These are phyloP conservation scores for Penicillium hesseltinei DNA, from an alignment of 2,329 filamentous ascomycete genomes.

Conservation along the genomic window DNA sequence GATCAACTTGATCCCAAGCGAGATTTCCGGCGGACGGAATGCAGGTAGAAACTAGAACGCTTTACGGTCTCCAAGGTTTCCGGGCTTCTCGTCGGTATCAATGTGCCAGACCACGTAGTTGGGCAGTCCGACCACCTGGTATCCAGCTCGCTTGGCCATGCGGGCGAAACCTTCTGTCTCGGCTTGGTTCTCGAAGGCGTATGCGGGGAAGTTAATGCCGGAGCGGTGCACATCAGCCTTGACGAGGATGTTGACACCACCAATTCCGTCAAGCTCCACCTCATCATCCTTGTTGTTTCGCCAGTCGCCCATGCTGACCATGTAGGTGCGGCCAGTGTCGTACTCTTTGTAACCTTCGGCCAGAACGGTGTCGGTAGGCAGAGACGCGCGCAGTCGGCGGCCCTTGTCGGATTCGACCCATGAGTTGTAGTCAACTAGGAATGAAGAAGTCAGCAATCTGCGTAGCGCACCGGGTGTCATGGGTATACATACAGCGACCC, in stretches of 20 bases:
- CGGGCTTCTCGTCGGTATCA: conserved; percentile 90
- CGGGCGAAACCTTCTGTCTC: conserved; percentile 98
- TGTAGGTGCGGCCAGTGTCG: conserved; percentile 83
- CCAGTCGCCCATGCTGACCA: conserved; percentile 91
- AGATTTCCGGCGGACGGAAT: conserved; percentile 13
- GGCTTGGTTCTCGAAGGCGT: conserved; percentile 97
- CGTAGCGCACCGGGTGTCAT: not conserved
- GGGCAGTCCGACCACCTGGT: conserved; percentile 84
- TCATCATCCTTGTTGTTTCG: conserved; percentile 87
- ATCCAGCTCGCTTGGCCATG: conserved; percentile 96
- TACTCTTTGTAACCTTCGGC: conserved; percentile 96
- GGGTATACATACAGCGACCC: conserved; percentile 71
- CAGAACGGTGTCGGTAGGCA: conserved; percentile 78
- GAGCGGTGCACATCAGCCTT: conserved; percentile 97
- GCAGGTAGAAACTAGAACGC: conserved; percentile 32
- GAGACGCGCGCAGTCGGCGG: conserved; percentile 66
- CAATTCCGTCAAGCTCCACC: conserved; percentile 89
- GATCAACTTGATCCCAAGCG: conserved; percentile 19
- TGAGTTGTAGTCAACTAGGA: conserved; percentile 91
- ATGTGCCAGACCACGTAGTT: conserved; percentile 99
- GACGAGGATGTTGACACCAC: conserved; percentile 94
- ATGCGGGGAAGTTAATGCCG: conserved; percentile 95
- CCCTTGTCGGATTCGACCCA: conserved; percentile 93
- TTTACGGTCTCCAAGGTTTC: conserved; percentile 58
- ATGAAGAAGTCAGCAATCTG: conserved; percentile 21